Base-by-base conservation (phyloP, 345 rosid genomes). In the Physaria fendleri region DNA sequence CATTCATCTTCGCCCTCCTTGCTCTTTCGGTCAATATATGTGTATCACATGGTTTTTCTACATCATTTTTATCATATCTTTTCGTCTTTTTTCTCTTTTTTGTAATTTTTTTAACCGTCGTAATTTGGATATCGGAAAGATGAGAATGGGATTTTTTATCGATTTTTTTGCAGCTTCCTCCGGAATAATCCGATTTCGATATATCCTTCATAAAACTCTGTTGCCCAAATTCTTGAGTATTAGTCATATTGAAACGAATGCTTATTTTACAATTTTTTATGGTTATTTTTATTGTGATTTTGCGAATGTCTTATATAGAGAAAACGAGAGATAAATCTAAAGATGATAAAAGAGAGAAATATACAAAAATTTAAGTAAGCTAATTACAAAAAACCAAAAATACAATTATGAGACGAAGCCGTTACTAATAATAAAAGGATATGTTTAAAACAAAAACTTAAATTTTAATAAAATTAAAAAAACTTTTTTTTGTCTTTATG, bases 21-120 rank as follows among this genome's bases (percentile, higher is more conserved):
- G 86, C 90, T 72, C 95, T 78, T 27, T 89, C 97, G 0, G 91
- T 84, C 85, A 78, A 78, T 23, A 85, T 82, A 70, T 89, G 97
- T 16, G 66, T 69, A 34, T 70, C 80, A 1, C 76, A 74, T 47
- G 77, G 76, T 6, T 65, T 75, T 1, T 32, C 68, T 46, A 32
- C 59, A 12, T 13, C 39, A 13, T 27, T 24, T 27, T 54, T 46
- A 29, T 35, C 74, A 6, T 48, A 23, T 40, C 5, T 37, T 25
- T 15, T 45, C 18, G 55, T 3, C 5, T 37, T 58, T 8, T 22
- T 71, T 23, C 15, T 71, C 0, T 47, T 40, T 33, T 63, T 71
- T 1, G 20, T 4, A 11, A 6, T 14, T 5, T 11, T 48, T 14
- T 59, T 72, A 28, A 32, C 50, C 0, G 20, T 38, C 10, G 18